Conservation (phyloP, 2,329 filamentous ascomycete species). For the Aureobasidium leucospermi region DNA sequence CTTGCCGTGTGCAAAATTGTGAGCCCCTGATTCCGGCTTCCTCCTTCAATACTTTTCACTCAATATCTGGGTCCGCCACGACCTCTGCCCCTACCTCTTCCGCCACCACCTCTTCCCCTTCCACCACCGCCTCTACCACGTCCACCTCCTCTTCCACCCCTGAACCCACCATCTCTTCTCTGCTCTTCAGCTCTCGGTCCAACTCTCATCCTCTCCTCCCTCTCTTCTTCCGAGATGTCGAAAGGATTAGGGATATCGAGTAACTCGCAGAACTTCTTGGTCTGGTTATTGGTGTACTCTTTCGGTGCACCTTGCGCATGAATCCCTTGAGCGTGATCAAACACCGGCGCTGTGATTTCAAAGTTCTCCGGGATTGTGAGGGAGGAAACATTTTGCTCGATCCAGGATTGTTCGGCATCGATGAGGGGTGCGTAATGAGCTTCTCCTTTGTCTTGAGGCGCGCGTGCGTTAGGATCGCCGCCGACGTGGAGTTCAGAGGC, state of each 20-base stretch:
- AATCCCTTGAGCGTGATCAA: slow-evolving; percentile 52
- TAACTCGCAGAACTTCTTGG: slow-evolving; percentile 69
- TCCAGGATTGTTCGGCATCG: slow-evolving; percentile 65
- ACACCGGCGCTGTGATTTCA: slow-evolving; percentile 63
- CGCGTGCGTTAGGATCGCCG: slow-evolving; percentile 49
- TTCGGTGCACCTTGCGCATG: slow-evolving; percentile 56
- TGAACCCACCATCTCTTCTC: slow-evolving; percentile 19
- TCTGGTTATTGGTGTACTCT: slow-evolving; percentile 86
- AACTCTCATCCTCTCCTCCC: slow-evolving; percentile 47
- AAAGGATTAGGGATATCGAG: slow-evolving; percentile 71
- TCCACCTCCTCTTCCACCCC: slow-evolving; percentile 17
- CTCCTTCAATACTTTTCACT: neutral
- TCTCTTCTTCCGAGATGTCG: slow-evolving; percentile 65
- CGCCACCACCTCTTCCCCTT: slow-evolving; percentile 2
- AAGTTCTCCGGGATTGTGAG: slow-evolving; percentile 75
- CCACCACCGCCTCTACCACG: slow-evolving; percentile 17
- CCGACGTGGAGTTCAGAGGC: slow-evolving; percentile 53
- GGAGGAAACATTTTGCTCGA: slow-evolving; percentile 65
- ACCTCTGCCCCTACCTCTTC: neutral
- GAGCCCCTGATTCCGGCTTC: neutral
- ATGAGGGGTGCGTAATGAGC: slow-evolving; percentile 61
- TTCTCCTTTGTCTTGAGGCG: slow-evolving; percentile 59
- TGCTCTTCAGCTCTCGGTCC: slow-evolving; percentile 46
- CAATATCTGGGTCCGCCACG: neutral
- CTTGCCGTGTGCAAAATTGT: neutral